phyloP scores from a whole-genome alignment of 2,329 filamentous ascomycete species.

The Penicillium sp. region DNA sequence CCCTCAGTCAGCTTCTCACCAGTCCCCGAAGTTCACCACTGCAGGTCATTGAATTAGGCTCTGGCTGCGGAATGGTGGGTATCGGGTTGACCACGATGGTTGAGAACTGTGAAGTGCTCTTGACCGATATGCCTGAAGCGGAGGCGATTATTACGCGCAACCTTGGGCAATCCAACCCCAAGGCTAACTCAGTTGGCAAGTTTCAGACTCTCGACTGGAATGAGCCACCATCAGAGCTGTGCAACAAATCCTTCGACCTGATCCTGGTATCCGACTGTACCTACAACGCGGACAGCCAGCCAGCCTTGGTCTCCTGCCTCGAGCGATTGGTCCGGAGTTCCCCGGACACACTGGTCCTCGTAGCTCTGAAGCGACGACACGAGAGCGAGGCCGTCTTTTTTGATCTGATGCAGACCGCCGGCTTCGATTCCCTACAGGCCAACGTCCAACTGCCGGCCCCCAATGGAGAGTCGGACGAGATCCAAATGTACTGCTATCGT shows the following conservation, averaged over 20 bases:
- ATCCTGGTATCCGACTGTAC: slow-evolving; percentile 73
- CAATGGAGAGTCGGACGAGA: slow-evolving; percentile 39
- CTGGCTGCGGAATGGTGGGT: slow-evolving; percentile 71
- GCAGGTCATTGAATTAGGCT: slow-evolving; percentile 66
- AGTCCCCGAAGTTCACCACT: slow-evolving; percentile 38
- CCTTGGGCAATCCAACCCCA: slow-evolving; percentile 49
- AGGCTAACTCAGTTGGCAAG: slow-evolving; percentile 47
- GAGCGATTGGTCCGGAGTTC: slow-evolving; percentile 51
- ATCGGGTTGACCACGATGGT: slow-evolving; percentile 64
- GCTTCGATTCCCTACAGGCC: slow-evolving; percentile 38
- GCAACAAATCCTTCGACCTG: slow-evolving; percentile 55
- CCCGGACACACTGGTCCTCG: slow-evolving; percentile 56
- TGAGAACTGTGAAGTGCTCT: slow-evolving; percentile 56
- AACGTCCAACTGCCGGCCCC: slow-evolving; percentile 43
- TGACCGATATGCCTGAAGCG: slow-evolving; percentile 71
- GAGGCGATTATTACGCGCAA: slow-evolving; percentile 64
- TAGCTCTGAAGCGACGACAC: slow-evolving; percentile 71
- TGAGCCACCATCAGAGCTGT: slow-evolving; percentile 52
- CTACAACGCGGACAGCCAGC: slow-evolving; percentile 71
- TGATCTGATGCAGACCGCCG: slow-evolving; percentile 56
- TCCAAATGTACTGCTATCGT: slow-evolving; percentile 45
- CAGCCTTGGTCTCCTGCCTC: slow-evolving; percentile 65
- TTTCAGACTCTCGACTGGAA: slow-evolving; percentile 68
- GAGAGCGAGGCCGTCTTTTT: slow-evolving; percentile 70
- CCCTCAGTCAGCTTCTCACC: slow-evolving; percentile 39